phyloP scores from a whole-genome alignment of 208 protist species.

The Trypanosoma vivax region DNA sequence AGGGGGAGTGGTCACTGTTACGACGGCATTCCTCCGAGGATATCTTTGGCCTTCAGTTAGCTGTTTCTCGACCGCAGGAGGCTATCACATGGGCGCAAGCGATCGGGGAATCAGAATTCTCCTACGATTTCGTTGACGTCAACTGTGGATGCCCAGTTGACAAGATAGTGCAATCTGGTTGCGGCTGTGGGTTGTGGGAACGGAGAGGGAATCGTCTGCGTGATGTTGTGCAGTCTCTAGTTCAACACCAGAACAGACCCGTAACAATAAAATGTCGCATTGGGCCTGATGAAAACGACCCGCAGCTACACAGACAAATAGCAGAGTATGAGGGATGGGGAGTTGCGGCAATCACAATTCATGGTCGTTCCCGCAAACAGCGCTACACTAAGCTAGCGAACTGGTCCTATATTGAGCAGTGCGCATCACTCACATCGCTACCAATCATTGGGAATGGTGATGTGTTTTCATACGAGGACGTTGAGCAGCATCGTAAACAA shows the following conservation, averaged over 20 bases:
- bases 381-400: conserved; percentile 93
- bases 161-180: conserved; percentile 76
- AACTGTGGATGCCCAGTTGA: conserved; percentile 96
- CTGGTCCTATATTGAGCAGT: conserved; percentile 94
- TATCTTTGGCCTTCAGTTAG: conserved; percentile 94
- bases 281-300: conserved; percentile 65
- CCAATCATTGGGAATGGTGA: conserved; percentile 95
- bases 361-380: conserved; percentile 93
- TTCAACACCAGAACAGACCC: conserved; percentile 57
- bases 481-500: conserved; percentile 34
- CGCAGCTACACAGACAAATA: conserved; percentile 86
- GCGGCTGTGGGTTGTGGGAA: conserved; percentile 86
- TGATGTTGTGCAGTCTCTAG: conserved; percentile 59
- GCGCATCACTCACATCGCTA: conserved; percentile 57
- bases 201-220: conserved; percentile 52
- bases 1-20: conserved; percentile 92
- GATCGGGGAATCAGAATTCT: conserved; percentile 63
- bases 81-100: conserved; percentile 55
- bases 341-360: conserved; percentile 87
- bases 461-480: conserved; percentile 86
- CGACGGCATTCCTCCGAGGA: conserved; percentile 91
- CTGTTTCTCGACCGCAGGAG: conserved; percentile 53
- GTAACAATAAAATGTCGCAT: conserved; percentile 90
- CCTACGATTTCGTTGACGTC: conserved; percentile 94
- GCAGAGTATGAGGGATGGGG: conserved; percentile 77